Percentiles rank a stretch among this genome's conserved stretches.
Evolutionary conservation across 2,329 filamentous ascomycete species (phyloP).

Genomic region (Talaromyces verruculosus): DNA sequence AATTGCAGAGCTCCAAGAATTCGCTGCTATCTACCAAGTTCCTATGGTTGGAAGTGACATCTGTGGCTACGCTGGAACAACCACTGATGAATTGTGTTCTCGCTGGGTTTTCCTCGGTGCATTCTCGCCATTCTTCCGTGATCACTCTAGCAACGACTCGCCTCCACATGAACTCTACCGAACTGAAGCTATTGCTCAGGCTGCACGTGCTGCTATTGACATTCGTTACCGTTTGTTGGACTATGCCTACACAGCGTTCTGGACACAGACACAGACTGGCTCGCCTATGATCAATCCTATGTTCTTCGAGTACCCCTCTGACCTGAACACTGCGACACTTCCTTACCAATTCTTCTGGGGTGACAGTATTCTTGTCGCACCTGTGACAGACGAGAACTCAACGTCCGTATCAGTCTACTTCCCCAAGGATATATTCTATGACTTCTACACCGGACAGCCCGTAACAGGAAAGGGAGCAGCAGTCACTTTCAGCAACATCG

Average conservation of each 20-base stretch:
- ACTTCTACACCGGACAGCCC: constrained; percentile 56
- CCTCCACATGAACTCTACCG: constrained; percentile 72
- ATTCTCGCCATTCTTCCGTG: constrained; percentile 73
- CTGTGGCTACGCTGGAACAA: constrained; percentile 70
- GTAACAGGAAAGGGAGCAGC: constrained; percentile 49
- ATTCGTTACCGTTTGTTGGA: constrained; percentile 76
- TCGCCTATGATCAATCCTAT: constrained; percentile 67
- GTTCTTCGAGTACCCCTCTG: constrained; percentile 68
- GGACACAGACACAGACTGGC: constrained; percentile 60
- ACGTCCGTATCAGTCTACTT: constrained; percentile 58
- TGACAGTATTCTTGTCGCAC: constrained; percentile 56
- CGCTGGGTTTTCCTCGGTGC: constrained; percentile 74
- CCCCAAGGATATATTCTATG: constrained; percentile 60
- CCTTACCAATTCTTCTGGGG: constrained; percentile 62
- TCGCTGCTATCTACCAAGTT: constrained; percentile 65
- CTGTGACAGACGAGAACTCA: constrained; percentile 54
- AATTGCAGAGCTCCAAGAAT: constrained; percentile 61
- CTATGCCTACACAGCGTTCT: constrained; percentile 73
- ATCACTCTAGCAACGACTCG: constrained; percentile 61
- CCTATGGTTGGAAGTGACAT: constrained; percentile 71
- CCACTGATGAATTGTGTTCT: constrained; percentile 67
- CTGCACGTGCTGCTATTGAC: constrained; percentile 67
- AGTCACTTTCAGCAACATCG: constrained; percentile 48
- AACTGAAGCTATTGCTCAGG: constrained; percentile 63
- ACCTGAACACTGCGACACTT: constrained; percentile 53